These are phyloP conservation scores for Globisporangium parvum DNA, from an alignment of 352 stramenopile species.

Conservation along the genomic window DNA sequence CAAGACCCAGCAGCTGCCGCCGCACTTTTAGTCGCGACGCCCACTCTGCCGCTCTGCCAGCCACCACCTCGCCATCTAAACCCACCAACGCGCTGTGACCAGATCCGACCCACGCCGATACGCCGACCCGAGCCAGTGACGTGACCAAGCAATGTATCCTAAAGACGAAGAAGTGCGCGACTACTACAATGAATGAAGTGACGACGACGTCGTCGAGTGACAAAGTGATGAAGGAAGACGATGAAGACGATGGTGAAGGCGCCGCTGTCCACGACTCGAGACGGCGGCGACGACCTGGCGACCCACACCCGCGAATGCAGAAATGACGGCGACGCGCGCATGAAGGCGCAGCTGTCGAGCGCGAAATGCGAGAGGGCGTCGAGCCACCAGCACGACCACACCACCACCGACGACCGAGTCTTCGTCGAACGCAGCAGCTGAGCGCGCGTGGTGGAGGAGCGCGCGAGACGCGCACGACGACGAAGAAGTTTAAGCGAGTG, in stretches of 20 bases:
- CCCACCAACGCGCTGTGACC: background rate
- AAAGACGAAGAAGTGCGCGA: conserved; percentile 6
- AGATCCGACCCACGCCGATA: background rate
- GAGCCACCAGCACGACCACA: too few relatives aligned
- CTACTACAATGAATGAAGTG: background rate
- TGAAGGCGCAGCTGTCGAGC: too few relatives aligned
- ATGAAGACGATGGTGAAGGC: conserved; percentile 2
- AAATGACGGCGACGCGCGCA: conserved; percentile 21
- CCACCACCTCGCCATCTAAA: background rate
- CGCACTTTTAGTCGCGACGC: background rate
- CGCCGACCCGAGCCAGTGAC: background rate
- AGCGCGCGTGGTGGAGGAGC: conserved; percentile 14
- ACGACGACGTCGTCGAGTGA: conserved; percentile 3
- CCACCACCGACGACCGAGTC: too few relatives aligned
- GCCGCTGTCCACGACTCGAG: conserved; percentile 1
- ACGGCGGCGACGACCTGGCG: background rate
- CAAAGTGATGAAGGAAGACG: conserved; percentile 6
- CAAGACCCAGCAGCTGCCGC: conserved; percentile 7
- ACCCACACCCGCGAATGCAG: background rate
- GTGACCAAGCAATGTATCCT: conserved; percentile 18
- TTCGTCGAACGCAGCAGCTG: background rate
- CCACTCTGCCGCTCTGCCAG: background rate
- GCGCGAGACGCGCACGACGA: conserved; percentile 13
- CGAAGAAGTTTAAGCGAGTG: conserved; percentile 11
- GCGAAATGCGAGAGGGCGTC: background rate